Percentiles rank a stretch among this genome's conserved stretches.
These are phyloP conservation scores for Candida hungchunana DNA, from an alignment of 805 yeast species.

Conservation along the genomic window DNA sequence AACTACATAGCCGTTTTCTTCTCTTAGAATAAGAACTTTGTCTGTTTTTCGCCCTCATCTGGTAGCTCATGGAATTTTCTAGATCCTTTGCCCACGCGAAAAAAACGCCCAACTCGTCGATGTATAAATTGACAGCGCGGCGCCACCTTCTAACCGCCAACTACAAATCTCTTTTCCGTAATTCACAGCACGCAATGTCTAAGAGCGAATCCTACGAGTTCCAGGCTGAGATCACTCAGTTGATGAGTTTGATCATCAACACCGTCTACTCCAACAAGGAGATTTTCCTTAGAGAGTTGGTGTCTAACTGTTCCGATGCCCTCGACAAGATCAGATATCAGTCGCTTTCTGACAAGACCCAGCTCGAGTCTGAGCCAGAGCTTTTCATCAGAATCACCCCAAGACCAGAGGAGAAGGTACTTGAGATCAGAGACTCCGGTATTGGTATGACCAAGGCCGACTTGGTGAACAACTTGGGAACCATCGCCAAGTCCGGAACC, in stretches of 20 bases:
- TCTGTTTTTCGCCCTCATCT: no score
- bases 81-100: conserved; percentile 5
- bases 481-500: conserved; percentile 99
- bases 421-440: conserved; percentile 99
- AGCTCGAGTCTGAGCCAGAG: conserved; percentile 93
- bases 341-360: conserved; percentile 86
- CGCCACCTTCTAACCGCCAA: neutral
- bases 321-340: conserved; percentile 97
- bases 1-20: no score
- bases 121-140: conserved; percentile 5
- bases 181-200: conserved; percentile 11
- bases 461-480: conserved; percentile 97
- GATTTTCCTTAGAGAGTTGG: conserved; percentile 97
- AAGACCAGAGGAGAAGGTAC: conserved; percentile 85
- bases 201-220: conserved; percentile 82
- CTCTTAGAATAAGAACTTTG: no score
- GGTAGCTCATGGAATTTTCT: conserved; percentile 16
- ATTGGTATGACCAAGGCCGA: conserved; percentile 99
- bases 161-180: neutral
- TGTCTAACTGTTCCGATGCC: conserved; percentile 99
- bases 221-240: conserved; percentile 99
- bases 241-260: conserved; percentile 99
- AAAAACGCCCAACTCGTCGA: conserved; percentile 4
- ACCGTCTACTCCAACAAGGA: conserved; percentile 99
- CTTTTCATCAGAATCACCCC: conserved; percentile 97